phyloP scores from a whole-genome alignment of 78 protist species.

The Capsaspora owczarzaki region DNA sequence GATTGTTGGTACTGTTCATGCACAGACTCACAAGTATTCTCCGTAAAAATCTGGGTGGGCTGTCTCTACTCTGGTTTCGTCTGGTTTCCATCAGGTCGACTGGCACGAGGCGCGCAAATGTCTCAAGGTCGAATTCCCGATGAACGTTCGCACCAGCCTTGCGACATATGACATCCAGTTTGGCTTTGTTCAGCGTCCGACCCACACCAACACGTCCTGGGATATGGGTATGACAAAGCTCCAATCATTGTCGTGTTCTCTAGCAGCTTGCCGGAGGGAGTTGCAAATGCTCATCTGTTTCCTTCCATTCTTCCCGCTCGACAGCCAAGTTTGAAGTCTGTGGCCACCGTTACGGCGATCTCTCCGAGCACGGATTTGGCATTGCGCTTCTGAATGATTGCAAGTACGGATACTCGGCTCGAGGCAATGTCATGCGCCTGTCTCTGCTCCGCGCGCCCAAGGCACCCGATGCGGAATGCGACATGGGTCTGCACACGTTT shows the following conservation, averaged over 20 bases:
- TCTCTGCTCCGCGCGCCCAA: constrained; percentile 66
- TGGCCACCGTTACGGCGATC: constrained; percentile 63
- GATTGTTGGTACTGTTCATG: no score
- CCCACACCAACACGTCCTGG: constrained; percentile 71
- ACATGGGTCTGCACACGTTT: constrained; percentile 66
- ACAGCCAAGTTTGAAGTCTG: constrained; percentile 62
- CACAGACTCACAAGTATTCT: no score
- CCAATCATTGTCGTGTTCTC: no score
- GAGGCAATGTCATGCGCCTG: constrained; percentile 34
- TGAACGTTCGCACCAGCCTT: constrained; percentile 22
- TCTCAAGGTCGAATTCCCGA: constrained; percentile 67
- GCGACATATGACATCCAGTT: constrained; percentile 65
- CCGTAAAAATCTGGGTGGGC: no score
- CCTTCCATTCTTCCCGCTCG: background rate
- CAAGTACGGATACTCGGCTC: constrained; percentile 64
- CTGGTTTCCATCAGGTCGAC: no score
- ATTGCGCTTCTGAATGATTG: constrained; percentile 73
- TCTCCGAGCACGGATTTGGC: constrained; percentile 61
- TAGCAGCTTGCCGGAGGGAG: no score
- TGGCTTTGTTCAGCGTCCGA: constrained; percentile 70
- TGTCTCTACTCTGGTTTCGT: no score
- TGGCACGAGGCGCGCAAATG: constrained; percentile 55
- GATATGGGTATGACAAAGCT: constrained; percentile 37
- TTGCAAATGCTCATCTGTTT: background rate
- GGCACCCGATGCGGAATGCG: constrained; percentile 62